Percentiles rank a stretch among this genome's conserved stretches.
These are phyloP conservation scores for Fusarium sp. DNA, from an alignment of 2,329 filamentous ascomycete species.

Conservation along the genomic window DNA sequence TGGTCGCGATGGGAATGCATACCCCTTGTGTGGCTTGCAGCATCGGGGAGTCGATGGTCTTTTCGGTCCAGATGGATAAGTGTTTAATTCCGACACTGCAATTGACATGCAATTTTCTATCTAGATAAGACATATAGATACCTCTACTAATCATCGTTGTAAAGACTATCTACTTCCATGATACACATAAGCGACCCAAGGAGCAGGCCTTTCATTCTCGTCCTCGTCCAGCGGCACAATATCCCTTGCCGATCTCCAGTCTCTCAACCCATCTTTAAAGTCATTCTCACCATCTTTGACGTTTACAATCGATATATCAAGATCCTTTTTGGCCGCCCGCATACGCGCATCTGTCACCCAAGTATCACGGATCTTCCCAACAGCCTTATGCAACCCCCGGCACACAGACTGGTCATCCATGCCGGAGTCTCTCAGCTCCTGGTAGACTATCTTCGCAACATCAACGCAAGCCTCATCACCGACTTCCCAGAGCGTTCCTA, in stretches of 20 bases:
- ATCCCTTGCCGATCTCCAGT: background rate
- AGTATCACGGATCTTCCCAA: background rate
- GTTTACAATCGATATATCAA: accelerated
- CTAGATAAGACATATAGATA: background rate
- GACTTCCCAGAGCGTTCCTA: background rate
- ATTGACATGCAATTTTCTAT: background rate
- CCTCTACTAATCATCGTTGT: accelerated
- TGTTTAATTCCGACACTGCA: background rate
- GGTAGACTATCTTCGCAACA: background rate
- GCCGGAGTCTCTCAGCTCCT: accelerated
- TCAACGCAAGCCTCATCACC: background rate
- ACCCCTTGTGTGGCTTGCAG: background rate
- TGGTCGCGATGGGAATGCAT: background rate
- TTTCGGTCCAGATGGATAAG: accelerated
- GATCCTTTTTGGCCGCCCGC: accelerated
- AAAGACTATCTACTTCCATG: background rate
- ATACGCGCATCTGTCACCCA: background rate
- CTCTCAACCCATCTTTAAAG: accelerated
- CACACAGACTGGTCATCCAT: background rate
- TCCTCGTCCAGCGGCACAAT: background rate
- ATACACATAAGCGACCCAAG: background rate
- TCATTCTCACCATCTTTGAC: accelerated
- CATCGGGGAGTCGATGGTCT: background rate
- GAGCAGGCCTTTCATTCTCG: background rate
- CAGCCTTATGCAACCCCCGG: background rate